Base-by-base conservation (phyloP, 75 land plant genomes). In the Cryptomeria japonica region DNA sequence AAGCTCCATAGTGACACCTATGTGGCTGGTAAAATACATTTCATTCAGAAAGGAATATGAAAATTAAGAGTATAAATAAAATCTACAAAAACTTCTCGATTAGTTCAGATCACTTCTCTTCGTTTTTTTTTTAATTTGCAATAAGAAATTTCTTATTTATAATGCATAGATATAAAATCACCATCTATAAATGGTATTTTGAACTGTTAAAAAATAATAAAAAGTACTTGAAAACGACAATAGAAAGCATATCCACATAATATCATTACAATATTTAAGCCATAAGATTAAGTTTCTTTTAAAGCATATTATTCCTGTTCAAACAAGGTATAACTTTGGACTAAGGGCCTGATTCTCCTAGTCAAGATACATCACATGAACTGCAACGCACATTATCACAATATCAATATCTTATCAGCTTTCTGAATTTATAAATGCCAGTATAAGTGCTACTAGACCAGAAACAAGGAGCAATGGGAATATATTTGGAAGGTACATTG, bases 1-100 rank as follows among this genome's bases (percentile, higher is more conserved):
- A 97, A 80, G 96, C 95, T 88, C 99, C 99, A 93, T 98, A 98
- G 86, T 98, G 99, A 88, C 99, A 98, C 88, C 90, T 93, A 84
- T 97, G 99, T 84, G 96, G 94, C 99, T 98, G 96, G 31, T 25
- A 80, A 75, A 89, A 76, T 58, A 87, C 51, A 83, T 36, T 46
- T n/a, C 70, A 47, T 12, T 86, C 41, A 58, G 86, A 37, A 41
- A 86, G 37, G 41, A 70, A 32, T 11, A 51, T 44, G 16, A 28
- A 44, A 82, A 82, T 31, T 46, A 38, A 44, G 46, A 42, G 5
- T 16, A 51, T 51, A 80, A 2, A 80, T 80, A 28, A 41, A 28
- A 82, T 82, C 34, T 44, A 80, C 44, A 44, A 80, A 42, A 41
- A 28, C 31, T 44, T 44, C 44, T 80, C 3, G 41, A 77, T 4